Base-by-base conservation (phyloP, 2,329 filamentous ascomycete genomes). In the Colletotrichum sidae region DNA sequence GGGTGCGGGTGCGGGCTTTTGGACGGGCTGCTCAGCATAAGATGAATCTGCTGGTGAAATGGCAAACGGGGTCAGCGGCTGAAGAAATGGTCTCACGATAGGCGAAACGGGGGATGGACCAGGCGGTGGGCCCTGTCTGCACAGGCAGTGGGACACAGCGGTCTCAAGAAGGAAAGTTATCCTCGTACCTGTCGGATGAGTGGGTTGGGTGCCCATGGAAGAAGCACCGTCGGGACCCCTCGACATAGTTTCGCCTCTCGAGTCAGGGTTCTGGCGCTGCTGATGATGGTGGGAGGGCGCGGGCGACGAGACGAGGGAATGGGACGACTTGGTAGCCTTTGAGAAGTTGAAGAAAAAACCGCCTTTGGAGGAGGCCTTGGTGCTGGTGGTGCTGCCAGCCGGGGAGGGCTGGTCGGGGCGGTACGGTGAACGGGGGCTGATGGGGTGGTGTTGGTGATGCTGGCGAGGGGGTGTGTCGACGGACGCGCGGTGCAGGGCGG, bases 261-360 rank as follows among this genome's bases (percentile, higher is more conserved):
- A 74, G 59, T 79, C 77, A 47, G 74, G 70, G 60, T 77, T 71
- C 56, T 78, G 76, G 59, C 25, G 58, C 46, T 64, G 44, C 41
- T 50, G 60, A 44, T 52, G 64, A 25, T 66, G 64, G 42, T 64
- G 65, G n/a, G 59, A 55, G 69, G 56, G 59, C 64, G 69, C 58
- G 44, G 50, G 53, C 70, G 72, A 53, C 70, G 68, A 50, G 75
- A 73, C 57, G 17, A 72, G 69, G 49, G 72, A 72, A 64, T 79
- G 81, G 51, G 77, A 76, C 55, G 80, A 75, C 69, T 80, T 83
- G 69, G 79, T 75, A 25, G 73, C 73, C 70, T 85, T 86, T 67
- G 77, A 79, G 73, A 85, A 85, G 72, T 83, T 80, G 71, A 84
- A 84, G 62, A 79, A 78, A 74, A 85, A 84, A 69, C 81, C 80